Base-by-base conservation (phyloP, 306 rosid species). In the Citrullus amarus region DNA sequence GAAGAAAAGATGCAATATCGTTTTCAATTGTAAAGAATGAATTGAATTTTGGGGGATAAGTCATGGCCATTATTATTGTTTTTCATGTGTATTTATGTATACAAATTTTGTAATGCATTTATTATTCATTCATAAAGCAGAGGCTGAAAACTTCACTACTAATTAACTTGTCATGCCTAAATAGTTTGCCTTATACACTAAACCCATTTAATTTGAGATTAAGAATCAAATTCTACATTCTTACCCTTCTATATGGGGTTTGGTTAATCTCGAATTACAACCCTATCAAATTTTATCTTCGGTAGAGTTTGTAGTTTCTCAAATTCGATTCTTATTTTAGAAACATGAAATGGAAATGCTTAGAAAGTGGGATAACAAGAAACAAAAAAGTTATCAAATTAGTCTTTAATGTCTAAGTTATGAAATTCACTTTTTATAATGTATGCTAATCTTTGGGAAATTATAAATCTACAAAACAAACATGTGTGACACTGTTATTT, bases 1-100 rank as follows among this genome's bases (percentile, higher is more conserved):
- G 86, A 86, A 51, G 78, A 73, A 48, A 83, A 25, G 78, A 80
- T 67, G 56, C 28, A 38, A 84, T 80, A 87, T 90, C 90, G 54
- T 83, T 84, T 85, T 85, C 85, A 70, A 87, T 51, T 79, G 76
- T 80, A 78, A 69, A 78, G 82, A 91, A 84, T 79, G 83, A 84
- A 84, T 71, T 78, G 63, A 82, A 83, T 80, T 22, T 86, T 77
- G 78, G 75, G 81, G 81, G 79, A 75, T 81, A 76, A 46, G 81
- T 81, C 78, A 46, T 14, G 57, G 77, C 84, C 85, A 41, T 70
- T 44, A 70, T 70, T 44, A 46, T 44, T 44, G 34, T 44, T 70
- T 67, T 48, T 48, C 30, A 67, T 67, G 39, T 13, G 22, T 44
- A 70, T 44, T 8, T 16, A 38, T 66, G 53, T 48, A 2, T 48